Base-by-base conservation (phyloP, 2,329 filamentous ascomycete genomes). In the Botrytis hyacinthi region DNA sequence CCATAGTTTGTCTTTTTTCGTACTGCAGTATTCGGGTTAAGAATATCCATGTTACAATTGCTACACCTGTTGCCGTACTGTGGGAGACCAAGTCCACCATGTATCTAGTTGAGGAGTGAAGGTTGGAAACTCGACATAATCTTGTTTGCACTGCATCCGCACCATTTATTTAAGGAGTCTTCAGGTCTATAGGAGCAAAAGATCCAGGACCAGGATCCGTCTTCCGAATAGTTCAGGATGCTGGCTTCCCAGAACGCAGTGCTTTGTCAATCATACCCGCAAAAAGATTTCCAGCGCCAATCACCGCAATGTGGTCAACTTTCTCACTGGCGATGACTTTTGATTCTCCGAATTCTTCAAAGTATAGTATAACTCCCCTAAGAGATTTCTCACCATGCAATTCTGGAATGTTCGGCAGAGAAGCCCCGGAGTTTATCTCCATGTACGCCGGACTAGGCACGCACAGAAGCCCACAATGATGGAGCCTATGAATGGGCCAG, bases 361-460 rank as follows among this genome's bases (percentile, higher is more conserved):
- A 54, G 42, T 73, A 72, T 8, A 75, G 14, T 48, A 72, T 42
- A 6, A 44, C 8, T 42, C 68, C 71, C 2, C n/a, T 51, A 63
- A 75, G 72, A 44, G 14, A 44, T 59, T 48, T 22, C 67, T 48
- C 63, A 5, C 57, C n/a, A 29, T 42, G 26, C 4, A 76, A 76
- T 74, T 51, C 76, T 14, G 79, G 78, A 26, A 80, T 71, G 66
- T 75, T 74, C 10, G 78, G 77, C 42, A 77, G 77, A 16, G 40
- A 42, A 40, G 14, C 10, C 37, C 10, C 37, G 14, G 14, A 40
- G 37, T 14, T 14, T 40, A 40, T 12, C 37, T 40, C 10, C 37
- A 12, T 40, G 37, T 40, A 40, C 37, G 37, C 12, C 37, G 14
- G 37, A 40, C 37, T 40, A 12, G 37, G 12, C 37, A 40, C 10